Evolutionary conservation across 164 flowering plant species (phyloP), one percentile per base, ranked within the genome.

Genomic region (Dillenia suffruticosa): DNA sequence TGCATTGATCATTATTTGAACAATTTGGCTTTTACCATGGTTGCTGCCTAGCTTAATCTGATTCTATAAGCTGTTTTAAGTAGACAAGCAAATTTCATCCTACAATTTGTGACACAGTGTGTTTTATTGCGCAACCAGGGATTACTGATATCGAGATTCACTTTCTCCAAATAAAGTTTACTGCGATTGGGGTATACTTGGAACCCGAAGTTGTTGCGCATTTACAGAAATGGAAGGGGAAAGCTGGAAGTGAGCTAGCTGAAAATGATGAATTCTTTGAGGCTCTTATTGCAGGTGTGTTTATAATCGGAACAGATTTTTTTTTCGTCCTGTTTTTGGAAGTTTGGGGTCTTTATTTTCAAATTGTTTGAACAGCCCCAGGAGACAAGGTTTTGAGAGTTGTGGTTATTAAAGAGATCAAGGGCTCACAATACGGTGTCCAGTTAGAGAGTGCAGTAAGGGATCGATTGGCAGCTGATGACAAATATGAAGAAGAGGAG

Each of bases 401-500:
- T 8, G 98, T 88, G 72, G 89, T 86, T 73, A 90, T 93, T 22
- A 93, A 93, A 67, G 98, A 93, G 81, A 88, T 93, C 40, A 93
- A 93, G 70, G 98, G 96, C 0, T 85, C 96, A 3, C 98, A 93
- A 58, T 93, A 85, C 8, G 94, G 96, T 7, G 87, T 84, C 47
- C 98, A 90, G 70, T 68, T 90, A 7, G 96, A 93, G 76, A 84
- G 86, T 53, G 74, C 89, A 0, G 96, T 93, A 64, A 83, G 97
- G 77, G 98, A 90, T 58, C 74, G 94, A 24, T 69, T 93, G 68
- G 97, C 85, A 2, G 96, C 71, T 0, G 82, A 54, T 17, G 98
- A 90, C 67, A 84, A 87, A 49, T 93, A 88, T 32, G 98, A 93
- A 59, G 97, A 93, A 9, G 96, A 88, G 58, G 97, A 93, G 62